phyloP scores from a whole-genome alignment of 805 yeast species.

The Wickerhamiella shivajii region DNA sequence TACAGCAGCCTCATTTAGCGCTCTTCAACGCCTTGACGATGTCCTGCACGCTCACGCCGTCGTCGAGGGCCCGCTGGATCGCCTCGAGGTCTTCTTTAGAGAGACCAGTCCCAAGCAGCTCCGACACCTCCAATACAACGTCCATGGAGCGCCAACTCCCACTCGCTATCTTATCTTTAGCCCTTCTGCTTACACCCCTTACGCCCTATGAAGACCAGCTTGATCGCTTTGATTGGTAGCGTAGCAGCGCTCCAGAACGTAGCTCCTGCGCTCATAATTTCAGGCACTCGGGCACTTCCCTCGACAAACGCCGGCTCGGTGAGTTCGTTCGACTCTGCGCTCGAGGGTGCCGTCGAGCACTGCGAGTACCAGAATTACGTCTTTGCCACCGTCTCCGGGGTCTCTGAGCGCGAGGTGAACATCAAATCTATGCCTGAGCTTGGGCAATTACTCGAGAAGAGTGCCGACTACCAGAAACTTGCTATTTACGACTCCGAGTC shows the following conservation, averaged over 20 bases:
- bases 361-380: slow-evolving; percentile 47
- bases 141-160: no score
- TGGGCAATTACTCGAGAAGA: slow-evolving; percentile 16
- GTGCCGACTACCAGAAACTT: slow-evolving; percentile 9
- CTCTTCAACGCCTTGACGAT: no score
- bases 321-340: slow-evolving; percentile 12
- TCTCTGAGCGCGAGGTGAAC: slow-evolving; percentile 30
- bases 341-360: slow-evolving; percentile 10
- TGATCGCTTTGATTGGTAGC: no score
- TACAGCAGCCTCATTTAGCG: no score
- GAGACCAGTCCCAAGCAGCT: no score
- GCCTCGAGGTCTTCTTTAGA: no score
- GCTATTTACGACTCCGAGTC: slow-evolving; percentile 11
- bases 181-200: no score
- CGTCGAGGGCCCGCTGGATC: no score
- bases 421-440: slow-evolving; percentile 20
- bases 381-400: slow-evolving; percentile 40
- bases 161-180: no score
- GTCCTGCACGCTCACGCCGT: no score
- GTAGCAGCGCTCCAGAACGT: slow-evolving; percentile 6
- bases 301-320: slow-evolving; percentile 8
- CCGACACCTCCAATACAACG: no score
- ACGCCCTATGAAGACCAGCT: no score
- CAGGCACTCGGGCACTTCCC: slow-evolving; percentile 7
- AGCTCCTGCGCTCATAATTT: slow-evolving; percentile 9